Base-by-base conservation (phyloP, 768 basidiomycete species). In the Cystoderma amianthinum region DNA sequence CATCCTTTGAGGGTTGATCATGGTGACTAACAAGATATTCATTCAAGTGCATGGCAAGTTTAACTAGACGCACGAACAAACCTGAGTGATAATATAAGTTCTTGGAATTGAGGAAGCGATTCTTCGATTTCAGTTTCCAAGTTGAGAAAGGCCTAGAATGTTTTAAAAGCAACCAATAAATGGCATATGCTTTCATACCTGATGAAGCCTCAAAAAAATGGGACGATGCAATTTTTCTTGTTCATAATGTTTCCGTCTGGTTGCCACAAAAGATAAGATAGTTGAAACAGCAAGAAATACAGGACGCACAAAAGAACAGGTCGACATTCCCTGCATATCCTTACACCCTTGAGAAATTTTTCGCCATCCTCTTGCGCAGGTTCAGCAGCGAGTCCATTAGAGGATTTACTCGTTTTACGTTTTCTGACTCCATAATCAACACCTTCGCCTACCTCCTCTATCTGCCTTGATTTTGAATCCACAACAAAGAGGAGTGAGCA, bases 101-200 rank as follows among this genome's bases (percentile, higher is more conserved):
- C 92, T 51, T 95, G 90, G 56, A 95, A 94, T 47, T 83, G 79
- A 2, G 92, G 91, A 3, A 98, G 70, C 2, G 78, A 64, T 22
- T 84, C 85, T 55, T 91, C 87, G n/a, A 98, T 93, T 49, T 97
- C 93, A 40, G 76, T 73, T 64, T 99, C 93, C 5, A 96, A 63
- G 28, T 53, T 58, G 25, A 89, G 63, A 45, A 98, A 80, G 1
- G 76, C 74, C 75, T 91, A 59, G 5, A 20, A 30, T 7, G 15
- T 21, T 28, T 32, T 32, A 32, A 28, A n/a, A 7, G 7, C 7
- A 28, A 7, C 25, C 25, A 28, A 28, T n/a, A 7, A 7, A n/a
- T n/a, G 25, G 25, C 7, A n/a, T 7, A 28, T 7, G n/a, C 17
- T 32, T 12, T 21, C 33, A 33, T 54, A 84, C 87, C 51, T 82